Evolutionary conservation across 2,329 filamentous ascomycete species (phyloP).

Genomic region (Colletotrichum falcatum): DNA sequence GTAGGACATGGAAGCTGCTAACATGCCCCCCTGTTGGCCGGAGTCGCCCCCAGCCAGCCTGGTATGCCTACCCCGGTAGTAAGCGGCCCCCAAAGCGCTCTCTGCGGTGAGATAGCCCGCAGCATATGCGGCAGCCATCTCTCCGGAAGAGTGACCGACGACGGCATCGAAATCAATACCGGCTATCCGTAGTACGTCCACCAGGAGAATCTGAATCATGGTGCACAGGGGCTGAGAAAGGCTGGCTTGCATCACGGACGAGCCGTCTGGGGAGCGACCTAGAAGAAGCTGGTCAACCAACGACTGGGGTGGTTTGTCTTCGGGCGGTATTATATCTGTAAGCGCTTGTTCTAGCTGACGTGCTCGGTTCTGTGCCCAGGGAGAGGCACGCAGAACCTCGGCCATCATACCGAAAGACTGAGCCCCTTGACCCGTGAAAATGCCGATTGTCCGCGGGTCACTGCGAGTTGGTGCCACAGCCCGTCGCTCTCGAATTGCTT

Average conservation of each 20-base stretch:
- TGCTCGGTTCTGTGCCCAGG: not conserved
- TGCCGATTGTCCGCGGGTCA: constrained; percentile 38
- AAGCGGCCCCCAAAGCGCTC: not conserved
- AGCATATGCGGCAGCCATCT: constrained; percentile 63
- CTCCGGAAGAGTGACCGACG: constrained; percentile 62
- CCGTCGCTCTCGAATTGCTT: not conserved
- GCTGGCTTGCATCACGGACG: not conserved
- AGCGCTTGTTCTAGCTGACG: constrained; percentile 13
- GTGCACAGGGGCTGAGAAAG: constrained; percentile 38
- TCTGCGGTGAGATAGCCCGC: constrained; percentile 53
- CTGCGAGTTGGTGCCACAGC: not conserved
- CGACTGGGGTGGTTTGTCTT: not conserved
- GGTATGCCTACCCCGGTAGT: not conserved
- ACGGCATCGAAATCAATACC: constrained; percentile 51
- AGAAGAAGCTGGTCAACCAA: not conserved
- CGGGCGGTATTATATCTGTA: not conserved
- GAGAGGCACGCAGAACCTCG: constrained; percentile 18
- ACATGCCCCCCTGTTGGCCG: not conserved
- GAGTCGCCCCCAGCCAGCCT: not conserved
- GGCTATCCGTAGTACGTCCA: constrained; percentile 46
- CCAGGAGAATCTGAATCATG: constrained; percentile 43
- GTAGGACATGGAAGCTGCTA: not conserved
- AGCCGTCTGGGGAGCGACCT: not conserved
- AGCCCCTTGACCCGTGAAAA: constrained; percentile 50
- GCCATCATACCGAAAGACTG: constrained; percentile 46